These are phyloP conservation scores for Geotrichum citri-aurantii DNA, from an alignment of 1,139 yeast genomes.

Conservation along the genomic window DNA sequence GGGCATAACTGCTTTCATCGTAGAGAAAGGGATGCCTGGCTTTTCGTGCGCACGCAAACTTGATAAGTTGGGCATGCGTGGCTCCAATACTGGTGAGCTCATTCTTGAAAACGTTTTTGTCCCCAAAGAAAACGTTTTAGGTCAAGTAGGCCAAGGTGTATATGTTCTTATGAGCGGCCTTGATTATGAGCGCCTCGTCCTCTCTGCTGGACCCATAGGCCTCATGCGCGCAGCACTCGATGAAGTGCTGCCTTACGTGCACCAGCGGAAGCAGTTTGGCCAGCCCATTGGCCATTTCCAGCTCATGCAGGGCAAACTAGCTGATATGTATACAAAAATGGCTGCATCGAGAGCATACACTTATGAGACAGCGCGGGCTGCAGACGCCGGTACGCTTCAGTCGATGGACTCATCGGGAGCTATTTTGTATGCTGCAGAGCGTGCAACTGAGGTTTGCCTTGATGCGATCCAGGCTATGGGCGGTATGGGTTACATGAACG, in stretches of 20 bases:
- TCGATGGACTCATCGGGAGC: constrained; percentile 36
- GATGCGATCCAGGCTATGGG: constrained; percentile 36
- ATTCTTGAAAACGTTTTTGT: constrained; percentile 34
- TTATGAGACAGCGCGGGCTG: constrained; percentile 30
- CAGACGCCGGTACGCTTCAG: constrained; percentile 30
- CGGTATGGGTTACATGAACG: constrained; percentile 36
- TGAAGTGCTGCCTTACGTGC: constrained; percentile 34
- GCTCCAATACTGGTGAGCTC: constrained; percentile 35
- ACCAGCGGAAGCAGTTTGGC: constrained; percentile 34
- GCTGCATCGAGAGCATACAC: constrained; percentile 33
- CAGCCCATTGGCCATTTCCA: constrained; percentile 34
- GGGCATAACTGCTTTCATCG: constrained; percentile 35
- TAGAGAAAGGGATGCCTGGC: constrained; percentile 32
- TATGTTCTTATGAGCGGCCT: constrained; percentile 35
- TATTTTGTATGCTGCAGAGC: constrained; percentile 34
- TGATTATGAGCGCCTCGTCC: constrained; percentile 33
- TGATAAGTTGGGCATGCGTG: constrained; percentile 36
- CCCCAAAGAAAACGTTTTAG: constrained; percentile 34
- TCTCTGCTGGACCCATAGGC: constrained; percentile 36
- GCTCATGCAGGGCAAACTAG: constrained; percentile 34
- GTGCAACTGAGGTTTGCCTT: constrained; percentile 34
- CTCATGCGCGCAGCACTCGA: constrained; percentile 35
- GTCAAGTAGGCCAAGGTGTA: constrained; percentile 32
- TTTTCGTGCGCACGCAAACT: constrained; percentile 33
- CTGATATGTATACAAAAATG: constrained; percentile 36